Base-by-base conservation (phyloP, 495 filamentous ascomycete species). In the Pyronema omphalodes region DNA sequence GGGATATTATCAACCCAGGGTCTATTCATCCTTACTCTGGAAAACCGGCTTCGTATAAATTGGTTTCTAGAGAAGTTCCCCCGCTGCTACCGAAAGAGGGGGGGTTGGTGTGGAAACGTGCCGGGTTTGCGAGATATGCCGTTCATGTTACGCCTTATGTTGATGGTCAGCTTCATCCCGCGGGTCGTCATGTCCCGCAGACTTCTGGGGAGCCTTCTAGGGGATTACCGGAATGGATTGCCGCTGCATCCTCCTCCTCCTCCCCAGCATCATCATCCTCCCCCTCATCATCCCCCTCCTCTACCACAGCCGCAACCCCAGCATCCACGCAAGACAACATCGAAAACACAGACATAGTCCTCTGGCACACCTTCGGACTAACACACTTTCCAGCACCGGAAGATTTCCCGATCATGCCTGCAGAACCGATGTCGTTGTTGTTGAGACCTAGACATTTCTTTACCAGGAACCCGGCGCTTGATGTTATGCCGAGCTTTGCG, bases 321-420 rank as follows among this genome's bases (percentile, higher is more conserved):
- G 19, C 12, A 15, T 2, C 44, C n/a, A 8, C 3, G 44, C 1
- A 48, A 19, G 39, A 54, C 58, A 79, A 71, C 37, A 82, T 94
- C 58, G 85, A 85, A 23, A 83, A 94, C 68, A 83, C 80, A 6
- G 84, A 96, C 67, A 68, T 94, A 18, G 89, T 96, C 3, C 75
- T 96, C 17, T 96, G 89, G 89, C 89, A 96, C 68, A 96, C 89
- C 0, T 96, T 94, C 62, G 89, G 89, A 33, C 71, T 94, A 5
- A 88, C 82, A 7, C 89, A 96, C 67, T 93, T 94, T 74, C 88
- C 89, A 0, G 69, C 86, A 0, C 88, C 88, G 0, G 89, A 96
- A 63, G 89, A 96, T 66, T 96, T 84, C 69, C 89, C 89, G 34
- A 74, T 96, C 60, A 96, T 96, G 89, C 89, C 88, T 1, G 84